Evolutionary conservation across 306 rosid genomes (phyloP), one percentile per base, ranked within the genome.

Genomic region (Cicer bijugum): DNA sequence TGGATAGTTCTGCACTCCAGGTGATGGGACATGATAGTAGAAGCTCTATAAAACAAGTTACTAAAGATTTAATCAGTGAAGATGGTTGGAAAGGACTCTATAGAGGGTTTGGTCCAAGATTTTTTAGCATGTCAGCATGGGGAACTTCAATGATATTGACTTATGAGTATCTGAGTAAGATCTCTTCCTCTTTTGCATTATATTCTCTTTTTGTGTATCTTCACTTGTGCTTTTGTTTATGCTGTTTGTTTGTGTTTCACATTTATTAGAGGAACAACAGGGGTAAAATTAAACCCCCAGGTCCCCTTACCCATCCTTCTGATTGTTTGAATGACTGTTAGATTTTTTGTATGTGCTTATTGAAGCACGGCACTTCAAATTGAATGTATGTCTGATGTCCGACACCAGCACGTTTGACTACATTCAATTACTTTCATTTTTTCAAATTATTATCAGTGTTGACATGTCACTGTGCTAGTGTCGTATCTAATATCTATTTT

Each of bases 51-150:
- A 90, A 91, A 81, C 86, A 91, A 81, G 94, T 91, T 60, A 85
- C 82, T 57, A 90, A 82, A 82, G 84, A 81, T 81, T 87, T 94
- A 82, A 82, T 94, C 38, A 72, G 15, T 2, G 96, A 94, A 64
- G 97, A 94, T 59, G 99, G 99, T 74, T 94, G 96, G 99, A 84
- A 82, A 84, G 99, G 99, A 39, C 85, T 94, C 6, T 94, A 94
- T 73, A 88, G 91, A 85, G 99, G 99, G 33, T 75, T 94, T 64
- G 99, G 97, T 81, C 99, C 99, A 67, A 90, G 99, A 84, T 86
- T 94, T 77, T 83, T 91, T 85, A 94, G 93, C 86, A 88, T 85
- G 95, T 91, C 99, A 0, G 96, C 95, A 1, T 91, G 97, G 96
- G 97, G 99, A 44, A 94, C 97, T 33, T 94, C 99, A 17, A 91